Conservation (phyloP, 2,329 filamentous ascomycete species). For the Ophiostoma angusticollis region DNA sequence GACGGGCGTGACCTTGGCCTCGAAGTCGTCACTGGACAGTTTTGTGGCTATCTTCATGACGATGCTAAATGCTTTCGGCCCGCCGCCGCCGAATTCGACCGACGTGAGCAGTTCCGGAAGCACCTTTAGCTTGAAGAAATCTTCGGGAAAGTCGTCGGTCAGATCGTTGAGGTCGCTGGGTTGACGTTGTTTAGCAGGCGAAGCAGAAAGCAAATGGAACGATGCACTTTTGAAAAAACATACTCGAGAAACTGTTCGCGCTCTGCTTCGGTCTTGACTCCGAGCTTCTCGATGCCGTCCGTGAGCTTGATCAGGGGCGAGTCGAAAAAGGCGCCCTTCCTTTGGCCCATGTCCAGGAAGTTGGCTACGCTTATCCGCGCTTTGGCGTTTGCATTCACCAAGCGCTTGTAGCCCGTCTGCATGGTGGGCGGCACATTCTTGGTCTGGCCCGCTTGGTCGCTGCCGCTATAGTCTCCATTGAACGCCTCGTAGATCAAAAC, state of each 20-base stretch:
- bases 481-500: slow-evolving; percentile 81
- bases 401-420: slow-evolving; percentile 80
- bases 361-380: slow-evolving; percentile 69
- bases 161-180: slow-evolving; percentile 66
- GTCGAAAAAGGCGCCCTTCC: slow-evolving; percentile 79
- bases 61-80: slow-evolving; percentile 75
- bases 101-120: slow-evolving; percentile 93
- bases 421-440: slow-evolving; percentile 78
- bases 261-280: slow-evolving; percentile 74
- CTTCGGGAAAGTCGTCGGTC: slow-evolving; percentile 89
- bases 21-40: slow-evolving; percentile 80
- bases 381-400: slow-evolving; percentile 83
- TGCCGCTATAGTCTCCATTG: slow-evolving; percentile 66
- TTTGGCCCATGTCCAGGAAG: slow-evolving; percentile 80
- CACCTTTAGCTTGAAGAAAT: slow-evolving; percentile 96
- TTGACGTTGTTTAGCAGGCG: neutral
- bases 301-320: slow-evolving; percentile 85
- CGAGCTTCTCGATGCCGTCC: slow-evolving; percentile 83
- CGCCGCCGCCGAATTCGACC: slow-evolving; percentile 94
- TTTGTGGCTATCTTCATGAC: slow-evolving; percentile 87
- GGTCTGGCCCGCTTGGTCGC: slow-evolving; percentile 71
- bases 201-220: neutral
- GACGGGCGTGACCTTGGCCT: slow-evolving; percentile 69
- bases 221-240: slow-evolving; percentile 4
- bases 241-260: slow-evolving; percentile 70